Percentiles rank a stretch among this genome's conserved stretches.
phyloP scores from a whole-genome alignment of 352 stramenopile genomes.

The Pythium dissimile region DNA sequence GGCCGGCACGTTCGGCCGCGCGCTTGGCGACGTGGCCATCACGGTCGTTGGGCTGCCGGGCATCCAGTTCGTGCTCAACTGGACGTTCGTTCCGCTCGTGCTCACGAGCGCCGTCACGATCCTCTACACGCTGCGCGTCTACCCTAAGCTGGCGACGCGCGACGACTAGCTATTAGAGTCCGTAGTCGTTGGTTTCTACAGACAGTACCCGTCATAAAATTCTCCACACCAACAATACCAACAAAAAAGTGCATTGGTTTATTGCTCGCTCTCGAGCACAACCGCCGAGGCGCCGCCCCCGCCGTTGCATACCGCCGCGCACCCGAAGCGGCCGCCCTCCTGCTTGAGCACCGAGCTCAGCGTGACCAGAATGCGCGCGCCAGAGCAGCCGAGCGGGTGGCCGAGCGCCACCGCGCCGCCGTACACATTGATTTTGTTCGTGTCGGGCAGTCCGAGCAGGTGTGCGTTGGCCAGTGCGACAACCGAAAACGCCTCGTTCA shows the following conservation, averaged over 20 bases:
- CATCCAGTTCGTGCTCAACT: conserved; percentile 85
- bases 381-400: conserved; percentile 66
- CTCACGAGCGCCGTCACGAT: conserved; percentile 51
- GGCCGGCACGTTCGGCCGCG: conserved; percentile 87
- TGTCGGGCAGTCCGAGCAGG: conserved; percentile 82
- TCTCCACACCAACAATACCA: neutral
- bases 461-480: conserved; percentile 93
- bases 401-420: conserved; percentile 75
- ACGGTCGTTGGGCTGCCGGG: conserved; percentile 76
- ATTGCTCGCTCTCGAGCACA: conserved; percentile 83
- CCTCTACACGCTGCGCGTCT: conserved; percentile 69
- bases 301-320: conserved; percentile 96
- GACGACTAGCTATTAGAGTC: too few species aligned
- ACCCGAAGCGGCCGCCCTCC: conserved; percentile 87
- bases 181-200: too few species aligned
- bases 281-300: conserved; percentile 94
- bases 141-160: conserved; percentile 58
- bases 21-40: conserved; percentile 84
- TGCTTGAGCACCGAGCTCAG: conserved; percentile 91
- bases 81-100: conserved; percentile 70
- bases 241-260: neutral
- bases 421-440: conserved; percentile 91
- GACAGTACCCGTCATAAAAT: neutral
- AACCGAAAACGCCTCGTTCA: conserved; percentile 98
- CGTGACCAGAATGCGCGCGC: conserved; percentile 89